Percentiles rank a stretch among this genome's conserved stretches.
Evolutionary conservation across 768 basidiomycete genomes (phyloP).

Genomic region (Pisolithus microcarpus): DNA sequence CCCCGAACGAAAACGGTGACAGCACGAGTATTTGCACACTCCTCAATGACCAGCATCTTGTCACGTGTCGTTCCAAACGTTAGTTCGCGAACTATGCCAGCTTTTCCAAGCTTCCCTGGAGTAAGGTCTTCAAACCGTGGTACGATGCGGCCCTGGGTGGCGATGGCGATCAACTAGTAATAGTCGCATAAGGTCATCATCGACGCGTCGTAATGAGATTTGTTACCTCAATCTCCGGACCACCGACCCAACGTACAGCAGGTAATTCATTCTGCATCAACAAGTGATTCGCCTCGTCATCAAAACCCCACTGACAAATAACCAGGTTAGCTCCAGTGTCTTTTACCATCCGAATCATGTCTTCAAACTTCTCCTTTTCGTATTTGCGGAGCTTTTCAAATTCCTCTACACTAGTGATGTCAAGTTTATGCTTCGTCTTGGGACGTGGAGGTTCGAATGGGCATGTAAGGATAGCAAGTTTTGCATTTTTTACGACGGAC

Average conservation of each 20-base stretch:
- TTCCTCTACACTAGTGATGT: slow-evolving; percentile 94
- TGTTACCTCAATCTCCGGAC: slow-evolving; percentile 92
- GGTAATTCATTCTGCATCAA: slow-evolving; percentile 97
- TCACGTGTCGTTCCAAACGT: slow-evolving; percentile 97
- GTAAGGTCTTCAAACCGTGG: slow-evolving; percentile 97
- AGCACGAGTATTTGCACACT: slow-evolving; percentile 93
- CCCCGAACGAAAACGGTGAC: slow-evolving; percentile 97
- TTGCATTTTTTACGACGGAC: slow-evolving; percentile 76
- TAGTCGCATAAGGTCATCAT: not conserved
- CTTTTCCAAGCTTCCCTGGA: slow-evolving; percentile 83
- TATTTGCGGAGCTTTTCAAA: slow-evolving; percentile 92
- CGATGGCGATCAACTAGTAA: slow-evolving; percentile 87
- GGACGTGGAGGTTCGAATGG: slow-evolving; percentile 98
- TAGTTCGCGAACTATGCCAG: slow-evolving; percentile 89
- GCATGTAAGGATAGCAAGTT: slow-evolving; percentile 94
- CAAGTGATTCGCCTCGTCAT: slow-evolving; percentile 97
- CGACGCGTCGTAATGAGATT: not conserved
- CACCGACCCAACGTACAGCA: slow-evolving; percentile 97
- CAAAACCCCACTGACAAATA: slow-evolving; percentile 99
- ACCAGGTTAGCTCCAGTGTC: slow-evolving; percentile 96
- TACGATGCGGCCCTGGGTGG: slow-evolving; percentile 96
- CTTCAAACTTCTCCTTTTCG: slow-evolving; percentile 91
- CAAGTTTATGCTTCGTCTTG: slow-evolving; percentile 98
- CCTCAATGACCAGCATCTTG: slow-evolving; percentile 99
- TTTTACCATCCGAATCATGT: slow-evolving; percentile 96